Percentiles rank a stretch among this genome's conserved stretches.
Evolutionary conservation across 495 filamentous ascomycete species (phyloP).

Genomic region (Tetracladium setigerum): DNA sequence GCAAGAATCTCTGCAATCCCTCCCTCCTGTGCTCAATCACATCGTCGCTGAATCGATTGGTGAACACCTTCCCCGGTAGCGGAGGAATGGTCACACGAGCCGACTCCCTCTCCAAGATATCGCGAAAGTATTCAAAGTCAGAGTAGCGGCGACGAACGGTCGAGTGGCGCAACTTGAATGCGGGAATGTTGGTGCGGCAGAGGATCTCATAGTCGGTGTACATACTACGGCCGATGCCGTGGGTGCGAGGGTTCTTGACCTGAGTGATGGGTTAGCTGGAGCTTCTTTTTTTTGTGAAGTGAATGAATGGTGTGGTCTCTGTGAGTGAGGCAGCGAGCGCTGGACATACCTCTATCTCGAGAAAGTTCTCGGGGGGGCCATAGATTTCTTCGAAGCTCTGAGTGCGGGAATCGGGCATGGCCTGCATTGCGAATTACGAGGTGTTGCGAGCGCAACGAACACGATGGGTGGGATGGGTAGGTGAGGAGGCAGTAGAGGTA

Average conservation of each 20-base stretch:
- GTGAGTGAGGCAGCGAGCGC: slow-evolving; percentile 1
- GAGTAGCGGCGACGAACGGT: slow-evolving; percentile 88
- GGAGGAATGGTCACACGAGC: slow-evolving; percentile 94
- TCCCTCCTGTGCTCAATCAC: slow-evolving; percentile 94
- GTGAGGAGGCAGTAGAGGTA: no score
- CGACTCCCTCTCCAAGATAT: slow-evolving; percentile 92
- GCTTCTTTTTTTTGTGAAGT: slow-evolving; percentile 1
- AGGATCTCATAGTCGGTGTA: slow-evolving; percentile 98
- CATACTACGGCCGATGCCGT: slow-evolving; percentile 90
- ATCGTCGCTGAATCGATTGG: slow-evolving; percentile 95
- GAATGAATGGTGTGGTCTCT: not conserved
- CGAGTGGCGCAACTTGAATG: slow-evolving; percentile 83
- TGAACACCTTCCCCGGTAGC: slow-evolving; percentile 94
- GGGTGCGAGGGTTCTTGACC: slow-evolving; percentile 93
- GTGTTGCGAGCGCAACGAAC: no score
- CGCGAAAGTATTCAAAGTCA: slow-evolving; percentile 98
- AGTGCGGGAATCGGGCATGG: slow-evolving; percentile 75
- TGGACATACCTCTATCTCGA: slow-evolving; percentile 82
- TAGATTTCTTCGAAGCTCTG: slow-evolving; percentile 99
- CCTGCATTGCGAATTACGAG: slow-evolving; percentile 48
- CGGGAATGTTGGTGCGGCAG: slow-evolving; percentile 95
- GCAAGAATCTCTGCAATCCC: slow-evolving; percentile 89
- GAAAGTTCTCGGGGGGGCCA: slow-evolving; percentile 95
- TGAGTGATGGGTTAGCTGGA: slow-evolving; percentile 26
- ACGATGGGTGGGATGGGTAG: no score